Evolutionary conservation across 768 basidiomycete genomes (phyloP).

Genomic region (Mycena olivaceomarginata): DNA sequence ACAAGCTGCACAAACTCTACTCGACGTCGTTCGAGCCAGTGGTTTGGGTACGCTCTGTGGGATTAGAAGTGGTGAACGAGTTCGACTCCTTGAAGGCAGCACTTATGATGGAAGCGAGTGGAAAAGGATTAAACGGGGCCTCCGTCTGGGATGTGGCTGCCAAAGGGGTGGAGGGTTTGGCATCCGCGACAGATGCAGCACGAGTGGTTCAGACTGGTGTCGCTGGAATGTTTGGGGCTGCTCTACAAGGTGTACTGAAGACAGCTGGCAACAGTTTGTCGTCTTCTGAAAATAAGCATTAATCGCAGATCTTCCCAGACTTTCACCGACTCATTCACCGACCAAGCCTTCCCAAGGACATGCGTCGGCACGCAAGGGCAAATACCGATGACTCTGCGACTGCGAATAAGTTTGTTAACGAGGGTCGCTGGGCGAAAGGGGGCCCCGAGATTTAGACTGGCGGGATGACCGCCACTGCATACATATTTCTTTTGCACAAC

Average conservation of each 20-base stretch:
- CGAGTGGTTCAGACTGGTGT: constrained; percentile 52
- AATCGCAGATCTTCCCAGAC: too few relatives aligned
- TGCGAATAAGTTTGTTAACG: background rate
- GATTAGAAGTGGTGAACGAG: constrained; percentile 95
- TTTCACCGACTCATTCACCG: background rate
- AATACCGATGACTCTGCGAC: background rate
- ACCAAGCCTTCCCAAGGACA: constrained; percentile 8
- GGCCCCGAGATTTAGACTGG: background rate
- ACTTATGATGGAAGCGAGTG: constrained; percentile 88
- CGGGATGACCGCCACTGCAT: too few relatives aligned
- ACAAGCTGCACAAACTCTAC: constrained; percentile 95
- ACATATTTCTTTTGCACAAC: too few relatives aligned
- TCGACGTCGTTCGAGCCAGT: constrained; percentile 77
- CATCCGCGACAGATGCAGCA: constrained; percentile 56
- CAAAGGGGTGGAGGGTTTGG: constrained; percentile 67
- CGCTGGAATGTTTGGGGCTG: constrained; percentile 51
- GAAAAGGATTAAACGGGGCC: constrained; percentile 44
- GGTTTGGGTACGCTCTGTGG: constrained; percentile 92
- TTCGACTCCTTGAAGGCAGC: constrained; percentile 88
- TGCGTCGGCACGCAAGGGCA: background rate
- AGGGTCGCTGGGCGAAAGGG: background rate
- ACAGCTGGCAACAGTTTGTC: constrained; percentile 4
- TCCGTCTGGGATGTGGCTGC: constrained; percentile 62
- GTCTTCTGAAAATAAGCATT: constrained; percentile 2
- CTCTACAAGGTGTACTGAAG: constrained; percentile 54